These are phyloP conservation scores for Geotrichum carabidarum DNA, from an alignment of 1,139 yeast genomes.

Conservation along the genomic window DNA sequence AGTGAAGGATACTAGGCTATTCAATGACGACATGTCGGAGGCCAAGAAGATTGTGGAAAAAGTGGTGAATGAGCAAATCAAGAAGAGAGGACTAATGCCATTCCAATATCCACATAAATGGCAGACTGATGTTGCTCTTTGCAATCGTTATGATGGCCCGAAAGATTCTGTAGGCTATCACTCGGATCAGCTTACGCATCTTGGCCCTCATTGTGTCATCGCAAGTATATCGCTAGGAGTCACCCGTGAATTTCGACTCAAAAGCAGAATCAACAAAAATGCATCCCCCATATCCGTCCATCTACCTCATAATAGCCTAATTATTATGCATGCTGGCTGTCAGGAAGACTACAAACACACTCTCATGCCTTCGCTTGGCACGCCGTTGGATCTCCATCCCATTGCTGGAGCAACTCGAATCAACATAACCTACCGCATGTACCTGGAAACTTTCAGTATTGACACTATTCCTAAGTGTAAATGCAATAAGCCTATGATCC, in stretches of 20 bases:
- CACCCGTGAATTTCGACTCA: constrained; percentile 57
- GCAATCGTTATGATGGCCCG: constrained; percentile 50
- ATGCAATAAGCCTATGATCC: constrained; percentile 44
- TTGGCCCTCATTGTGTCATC: constrained; percentile 65
- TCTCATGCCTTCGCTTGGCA: constrained; percentile 39
- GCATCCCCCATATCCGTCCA: constrained; percentile 43
- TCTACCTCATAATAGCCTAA: constrained; percentile 58
- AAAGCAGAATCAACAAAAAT: constrained; percentile 29
- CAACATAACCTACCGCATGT: constrained; percentile 60
- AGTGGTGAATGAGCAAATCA: constrained; percentile 41
- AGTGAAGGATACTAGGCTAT: constrained; percentile 31
- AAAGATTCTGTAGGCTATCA: constrained; percentile 62
- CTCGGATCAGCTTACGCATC: constrained; percentile 61
- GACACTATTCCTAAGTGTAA: constrained; percentile 48
- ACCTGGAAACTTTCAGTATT: constrained; percentile 37
- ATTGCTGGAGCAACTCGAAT: constrained; percentile 49
- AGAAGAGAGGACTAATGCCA: constrained; percentile 32
- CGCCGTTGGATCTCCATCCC: constrained; percentile 41
- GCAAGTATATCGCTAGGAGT: constrained; percentile 65
- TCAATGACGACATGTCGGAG: constrained; percentile 40
- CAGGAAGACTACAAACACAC: constrained; percentile 68
- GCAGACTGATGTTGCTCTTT: constrained; percentile 51
- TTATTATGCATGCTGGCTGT: constrained; percentile 71
- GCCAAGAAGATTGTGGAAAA: constrained; percentile 45
- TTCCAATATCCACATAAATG: constrained; percentile 42